Percentiles rank a stretch among this genome's conserved stretches.
These are phyloP conservation scores for Pythium plurisporium DNA, from an alignment of 352 stramenopile genomes.

Conservation along the genomic window DNA sequence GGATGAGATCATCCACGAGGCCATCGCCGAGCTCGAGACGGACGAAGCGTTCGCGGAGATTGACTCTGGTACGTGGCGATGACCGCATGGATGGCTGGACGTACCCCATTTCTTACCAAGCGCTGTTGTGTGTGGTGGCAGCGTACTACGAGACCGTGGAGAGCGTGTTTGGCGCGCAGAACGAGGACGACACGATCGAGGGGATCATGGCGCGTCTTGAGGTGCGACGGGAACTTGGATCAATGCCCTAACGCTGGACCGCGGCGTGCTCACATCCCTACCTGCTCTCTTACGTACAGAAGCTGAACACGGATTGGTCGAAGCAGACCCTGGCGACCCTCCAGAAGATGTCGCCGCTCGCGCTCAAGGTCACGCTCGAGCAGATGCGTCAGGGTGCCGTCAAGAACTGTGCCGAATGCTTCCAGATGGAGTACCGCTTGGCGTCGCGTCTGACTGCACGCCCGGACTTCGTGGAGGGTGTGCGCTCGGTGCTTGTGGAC, in stretches of 20 bases:
- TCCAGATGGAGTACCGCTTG: constrained; percentile 94
- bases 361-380: constrained; percentile 92
- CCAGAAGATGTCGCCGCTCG: constrained; percentile 90
- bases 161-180: constrained; percentile 66
- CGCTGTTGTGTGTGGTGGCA: constrained; percentile 21
- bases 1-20: constrained; percentile 83
- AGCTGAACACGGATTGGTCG: constrained; percentile 70
- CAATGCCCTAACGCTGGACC: not conserved
- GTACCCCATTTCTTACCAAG: not conserved
- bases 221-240: constrained; percentile 3
- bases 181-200: constrained; percentile 71
- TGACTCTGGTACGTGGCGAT: constrained; percentile 38
- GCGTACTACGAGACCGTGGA: constrained; percentile 72
- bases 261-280: constrained; percentile 10
- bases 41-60: constrained; percentile 84
- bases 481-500: constrained; percentile 95
- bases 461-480: constrained; percentile 96
- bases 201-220: constrained; percentile 58
- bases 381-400: constrained; percentile 87
- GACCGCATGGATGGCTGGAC: not conserved
- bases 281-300: constrained; percentile 19
- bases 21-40: constrained; percentile 70
- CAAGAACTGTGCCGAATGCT: constrained; percentile 86
- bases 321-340: constrained; percentile 79
- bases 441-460: constrained; percentile 83